phyloP scores from a whole-genome alignment of 2,329 filamentous ascomycete species.

The Didymella exigua region DNA sequence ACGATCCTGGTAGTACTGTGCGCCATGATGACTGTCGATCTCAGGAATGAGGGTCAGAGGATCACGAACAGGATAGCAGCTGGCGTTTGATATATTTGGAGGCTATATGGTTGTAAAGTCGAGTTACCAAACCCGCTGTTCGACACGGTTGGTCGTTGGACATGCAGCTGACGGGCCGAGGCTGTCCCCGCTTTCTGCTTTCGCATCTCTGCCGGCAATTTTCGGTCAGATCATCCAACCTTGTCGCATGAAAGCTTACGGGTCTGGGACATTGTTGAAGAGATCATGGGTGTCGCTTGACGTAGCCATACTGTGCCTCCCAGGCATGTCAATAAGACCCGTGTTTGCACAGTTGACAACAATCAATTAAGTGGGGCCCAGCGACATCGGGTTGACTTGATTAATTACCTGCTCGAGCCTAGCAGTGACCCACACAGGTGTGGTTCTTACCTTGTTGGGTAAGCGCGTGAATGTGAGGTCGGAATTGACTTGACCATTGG shows the following conservation, averaged over 20 bases:
- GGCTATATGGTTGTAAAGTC: not conserved
- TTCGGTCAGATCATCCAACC: not conserved
- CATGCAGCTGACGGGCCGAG: constrained; percentile 6
- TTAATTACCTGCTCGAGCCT: no score
- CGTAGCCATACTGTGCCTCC: not conserved
- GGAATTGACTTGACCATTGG: no score
- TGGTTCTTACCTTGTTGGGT: no score
- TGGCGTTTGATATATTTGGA: not conserved
- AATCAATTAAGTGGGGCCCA: no score
- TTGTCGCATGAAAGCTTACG: not conserved
- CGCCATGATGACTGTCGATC: not conserved
- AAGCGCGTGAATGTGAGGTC: no score
- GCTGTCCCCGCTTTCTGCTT: constrained; percentile 8
- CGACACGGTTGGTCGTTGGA: constrained; percentile 2
- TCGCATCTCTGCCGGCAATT: not conserved
- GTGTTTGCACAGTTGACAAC: not conserved
- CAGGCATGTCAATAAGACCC: not conserved
- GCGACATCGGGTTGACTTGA: no score
- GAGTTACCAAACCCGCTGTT: constrained; percentile 5
- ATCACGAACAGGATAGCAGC: not conserved
- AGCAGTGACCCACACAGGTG: no score
- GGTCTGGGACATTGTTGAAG: not conserved
- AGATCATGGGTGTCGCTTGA: not conserved
- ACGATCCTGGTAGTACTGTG: constrained; percentile 13
- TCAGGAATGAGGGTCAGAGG: not conserved